These are phyloP conservation scores for Nicotiana attenuata DNA, from an alignment of 257 asterid genomes.

Conservation along the genomic window DNA sequence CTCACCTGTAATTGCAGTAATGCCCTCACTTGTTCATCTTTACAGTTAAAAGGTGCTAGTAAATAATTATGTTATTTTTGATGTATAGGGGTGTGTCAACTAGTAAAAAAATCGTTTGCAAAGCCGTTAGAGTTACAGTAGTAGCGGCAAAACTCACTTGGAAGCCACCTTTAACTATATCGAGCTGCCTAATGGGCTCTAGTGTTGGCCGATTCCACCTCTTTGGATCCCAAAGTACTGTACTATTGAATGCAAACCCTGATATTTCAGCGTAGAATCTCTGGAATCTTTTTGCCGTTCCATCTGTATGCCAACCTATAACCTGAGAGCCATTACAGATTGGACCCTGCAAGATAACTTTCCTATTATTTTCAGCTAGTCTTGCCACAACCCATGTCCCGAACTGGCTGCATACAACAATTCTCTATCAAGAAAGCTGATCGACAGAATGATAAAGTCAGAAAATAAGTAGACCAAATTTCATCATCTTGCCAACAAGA, in stretches of 20 bases:
- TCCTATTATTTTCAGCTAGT: slow-evolving; percentile 31
- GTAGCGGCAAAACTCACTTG: slow-evolving; percentile 39
- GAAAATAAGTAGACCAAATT: neutral
- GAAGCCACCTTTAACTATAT: slow-evolving; percentile 31
- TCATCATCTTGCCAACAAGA: neutral
- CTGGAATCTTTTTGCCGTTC: slow-evolving; percentile 17
- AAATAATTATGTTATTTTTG: neutral
- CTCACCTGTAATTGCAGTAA: slow-evolving; percentile 43
- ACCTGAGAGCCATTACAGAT: slow-evolving; percentile 62
- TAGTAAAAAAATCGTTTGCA: neutral
- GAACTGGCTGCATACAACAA: slow-evolving; percentile 50
- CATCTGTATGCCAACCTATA: slow-evolving; percentile 61
- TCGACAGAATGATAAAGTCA: neutral
- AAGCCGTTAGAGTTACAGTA: neutral
- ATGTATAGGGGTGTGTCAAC: neutral
- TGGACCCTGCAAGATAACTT: slow-evolving; percentile 56
- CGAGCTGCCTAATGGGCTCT: slow-evolving; percentile 54
- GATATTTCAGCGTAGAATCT: slow-evolving; percentile 55
- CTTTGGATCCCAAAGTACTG: slow-evolving; percentile 68
- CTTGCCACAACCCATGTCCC: slow-evolving; percentile 67
- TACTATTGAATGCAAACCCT: slow-evolving; percentile 76
- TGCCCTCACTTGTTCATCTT: too few species aligned
- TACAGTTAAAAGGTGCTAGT: too few species aligned
- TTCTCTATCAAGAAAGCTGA: neutral
- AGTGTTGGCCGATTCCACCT: slow-evolving; percentile 59